Conservation (phyloP, 805 yeast species). For the Yamadazyma philogaea region DNA sequence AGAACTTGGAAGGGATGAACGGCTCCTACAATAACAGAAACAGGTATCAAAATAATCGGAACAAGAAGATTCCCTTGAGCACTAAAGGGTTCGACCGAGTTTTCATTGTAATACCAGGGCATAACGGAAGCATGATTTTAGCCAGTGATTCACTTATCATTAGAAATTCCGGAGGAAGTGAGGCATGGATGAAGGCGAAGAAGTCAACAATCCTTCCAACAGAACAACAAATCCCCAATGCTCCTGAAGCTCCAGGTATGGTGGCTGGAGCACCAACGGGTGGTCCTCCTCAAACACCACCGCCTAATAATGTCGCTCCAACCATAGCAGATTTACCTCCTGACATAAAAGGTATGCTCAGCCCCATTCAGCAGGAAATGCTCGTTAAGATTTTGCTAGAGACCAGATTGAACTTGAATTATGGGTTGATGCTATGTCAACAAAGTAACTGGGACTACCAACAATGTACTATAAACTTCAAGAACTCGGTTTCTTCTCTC, state of each 20-base stretch:
- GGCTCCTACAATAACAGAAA: constrained; percentile 15
- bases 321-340: constrained; percentile 49
- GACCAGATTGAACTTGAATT: constrained; percentile 76
- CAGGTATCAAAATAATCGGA: constrained; percentile 17
- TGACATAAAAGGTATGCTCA: constrained; percentile 50
- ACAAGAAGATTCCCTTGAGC: constrained; percentile 40
- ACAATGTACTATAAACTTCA: constrained; percentile 66
- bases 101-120: constrained; percentile 70
- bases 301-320: constrained; percentile 14
- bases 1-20: constrained; percentile 20
- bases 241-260: background rate
- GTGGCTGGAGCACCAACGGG: constrained; percentile 10
- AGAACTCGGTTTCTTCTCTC: constrained; percentile 54
- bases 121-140: constrained; percentile 67
- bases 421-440: constrained; percentile 77
- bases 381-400: constrained; percentile 63
- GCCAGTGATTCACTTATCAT: constrained; percentile 81
- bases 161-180: constrained; percentile 53
- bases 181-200: constrained; percentile 50
- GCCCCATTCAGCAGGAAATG: constrained; percentile 57
- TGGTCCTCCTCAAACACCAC: constrained; percentile 13
- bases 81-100: constrained; percentile 83
- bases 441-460: constrained; percentile 84
- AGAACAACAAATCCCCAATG: constrained; percentile 1
- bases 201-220: constrained; percentile 7